Conservation (phyloP, 345 rosid species). For the Eucalyptus brandiana region DNA sequence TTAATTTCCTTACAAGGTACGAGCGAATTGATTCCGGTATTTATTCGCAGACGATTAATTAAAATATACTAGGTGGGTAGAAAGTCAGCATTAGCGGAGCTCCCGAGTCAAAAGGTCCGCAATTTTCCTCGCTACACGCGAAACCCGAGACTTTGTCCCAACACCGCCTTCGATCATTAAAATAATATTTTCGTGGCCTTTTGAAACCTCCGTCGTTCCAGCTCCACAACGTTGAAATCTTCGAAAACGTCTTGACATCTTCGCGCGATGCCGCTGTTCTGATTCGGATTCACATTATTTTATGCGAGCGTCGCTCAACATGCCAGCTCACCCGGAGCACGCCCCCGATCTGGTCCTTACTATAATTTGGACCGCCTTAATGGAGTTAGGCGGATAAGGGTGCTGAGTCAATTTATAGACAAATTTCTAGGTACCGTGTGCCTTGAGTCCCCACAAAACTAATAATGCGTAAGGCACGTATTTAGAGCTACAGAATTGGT, state of each 20-base stretch:
- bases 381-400: background rate
- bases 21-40: background rate
- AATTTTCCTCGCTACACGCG: background rate
- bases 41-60: background rate
- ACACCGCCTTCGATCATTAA: background rate
- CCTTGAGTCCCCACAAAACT: background rate
- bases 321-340: background rate
- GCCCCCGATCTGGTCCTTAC: background rate
- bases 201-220: background rate
- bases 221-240: background rate
- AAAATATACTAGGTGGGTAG: background rate
- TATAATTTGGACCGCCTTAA: background rate
- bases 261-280: background rate
- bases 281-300: background rate
- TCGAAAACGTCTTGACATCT: background rate
- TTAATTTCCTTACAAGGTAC: background rate
- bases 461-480: background rate
- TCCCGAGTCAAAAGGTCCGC: background rate
- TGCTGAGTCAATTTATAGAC: background rate
- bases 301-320: background rate
- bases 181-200: background rate
- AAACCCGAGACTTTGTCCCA: background rate
- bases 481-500: background rate
- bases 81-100: background rate
- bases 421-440: background rate